Conservation (phyloP, 2,329 filamentous ascomycete species). For the Colletotrichum sp. region DNA sequence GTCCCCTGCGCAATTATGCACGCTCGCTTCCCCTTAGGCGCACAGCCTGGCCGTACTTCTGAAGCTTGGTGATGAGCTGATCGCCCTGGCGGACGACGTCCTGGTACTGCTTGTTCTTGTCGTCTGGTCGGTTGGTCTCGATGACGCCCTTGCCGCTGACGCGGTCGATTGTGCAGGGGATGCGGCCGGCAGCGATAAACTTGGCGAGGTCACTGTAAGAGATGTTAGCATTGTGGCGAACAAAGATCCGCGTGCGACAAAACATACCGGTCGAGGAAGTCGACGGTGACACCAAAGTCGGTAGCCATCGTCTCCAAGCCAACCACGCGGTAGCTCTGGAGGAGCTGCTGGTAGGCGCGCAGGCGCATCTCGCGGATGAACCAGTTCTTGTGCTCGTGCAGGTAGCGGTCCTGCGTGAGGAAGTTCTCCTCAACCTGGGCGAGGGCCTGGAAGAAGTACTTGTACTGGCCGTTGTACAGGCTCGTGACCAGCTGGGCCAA, state of each 20-base stretch:
- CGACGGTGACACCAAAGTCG: slow-evolving; percentile 95
- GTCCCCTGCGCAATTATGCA: slow-evolving; percentile 55
- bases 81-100: slow-evolving; percentile 98
- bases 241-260: background rate
- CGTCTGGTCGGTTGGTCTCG: slow-evolving; percentile 95
- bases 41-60: slow-evolving; percentile 98
- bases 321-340: slow-evolving; percentile 97
- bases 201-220: slow-evolving; percentile 82
- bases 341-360: slow-evolving; percentile 92
- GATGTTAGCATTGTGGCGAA: background rate
- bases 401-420: slow-evolving; percentile 90
- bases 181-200: slow-evolving; percentile 93
- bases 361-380: slow-evolving; percentile 98
- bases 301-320: slow-evolving; percentile 97
- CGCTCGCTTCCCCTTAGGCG: slow-evolving; percentile 93
- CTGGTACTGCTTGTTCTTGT: slow-evolving; percentile 99
- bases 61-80: slow-evolving; percentile 96
- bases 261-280: slow-evolving; percentile 89
- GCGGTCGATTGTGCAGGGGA: slow-evolving; percentile 96
- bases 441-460: slow-evolving; percentile 89
- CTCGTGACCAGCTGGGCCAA: slow-evolving; percentile 88
- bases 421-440: slow-evolving; percentile 93
- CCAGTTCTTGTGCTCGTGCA: slow-evolving; percentile 95
- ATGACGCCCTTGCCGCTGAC: slow-evolving; percentile 96
- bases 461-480: slow-evolving; percentile 93